Conservation (phyloP, 768 basidiomycete genomes). For the Trametes cinnabarina region DNA sequence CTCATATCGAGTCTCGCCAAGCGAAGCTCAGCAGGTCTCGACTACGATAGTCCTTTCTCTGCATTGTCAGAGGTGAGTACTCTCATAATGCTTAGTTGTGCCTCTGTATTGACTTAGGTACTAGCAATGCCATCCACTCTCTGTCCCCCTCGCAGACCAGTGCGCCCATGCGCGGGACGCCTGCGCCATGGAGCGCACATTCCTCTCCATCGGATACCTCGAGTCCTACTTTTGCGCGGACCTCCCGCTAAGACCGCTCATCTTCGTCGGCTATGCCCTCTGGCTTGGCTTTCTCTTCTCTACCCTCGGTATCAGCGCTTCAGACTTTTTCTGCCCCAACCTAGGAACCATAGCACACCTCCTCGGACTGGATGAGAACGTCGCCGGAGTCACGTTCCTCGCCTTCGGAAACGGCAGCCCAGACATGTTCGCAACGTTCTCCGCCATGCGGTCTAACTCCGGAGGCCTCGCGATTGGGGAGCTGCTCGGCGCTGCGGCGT, state of each 20-base stretch:
- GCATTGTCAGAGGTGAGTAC: constrained; percentile 2
- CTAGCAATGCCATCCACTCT: constrained; percentile 64
- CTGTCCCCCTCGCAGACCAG: constrained; percentile 52
- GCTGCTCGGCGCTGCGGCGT: constrained; percentile 90
- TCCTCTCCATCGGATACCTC: constrained; percentile 71
- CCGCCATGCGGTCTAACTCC: constrained; percentile 81
- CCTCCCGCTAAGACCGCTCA: constrained; percentile 49
- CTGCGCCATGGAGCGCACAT: constrained; percentile 61
- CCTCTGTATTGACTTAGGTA: neutral
- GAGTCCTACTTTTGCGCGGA: constrained; percentile 69
- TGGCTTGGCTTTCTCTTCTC: constrained; percentile 95
- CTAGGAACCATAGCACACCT: constrained; percentile 84
- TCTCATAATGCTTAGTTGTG: neutral
- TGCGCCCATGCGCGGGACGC: constrained; percentile 58
- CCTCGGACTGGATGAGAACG: constrained; percentile 86
- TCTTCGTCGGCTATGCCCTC: constrained; percentile 61
- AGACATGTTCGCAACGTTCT: constrained; percentile 94
- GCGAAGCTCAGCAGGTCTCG: neutral
- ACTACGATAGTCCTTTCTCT: neutral
- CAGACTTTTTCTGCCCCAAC: constrained; percentile 98
- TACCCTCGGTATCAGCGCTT: constrained; percentile 90
- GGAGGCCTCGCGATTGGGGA: constrained; percentile 94
- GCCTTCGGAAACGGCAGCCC: constrained; percentile 98
- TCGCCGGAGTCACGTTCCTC: constrained; percentile 95
- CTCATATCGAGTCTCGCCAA: constrained; percentile 7